Evolutionary conservation across 2,329 filamentous ascomycete genomes (phyloP), one percentile per base, ranked within the genome.

Genomic region (Mycosphaerella sp.): DNA sequence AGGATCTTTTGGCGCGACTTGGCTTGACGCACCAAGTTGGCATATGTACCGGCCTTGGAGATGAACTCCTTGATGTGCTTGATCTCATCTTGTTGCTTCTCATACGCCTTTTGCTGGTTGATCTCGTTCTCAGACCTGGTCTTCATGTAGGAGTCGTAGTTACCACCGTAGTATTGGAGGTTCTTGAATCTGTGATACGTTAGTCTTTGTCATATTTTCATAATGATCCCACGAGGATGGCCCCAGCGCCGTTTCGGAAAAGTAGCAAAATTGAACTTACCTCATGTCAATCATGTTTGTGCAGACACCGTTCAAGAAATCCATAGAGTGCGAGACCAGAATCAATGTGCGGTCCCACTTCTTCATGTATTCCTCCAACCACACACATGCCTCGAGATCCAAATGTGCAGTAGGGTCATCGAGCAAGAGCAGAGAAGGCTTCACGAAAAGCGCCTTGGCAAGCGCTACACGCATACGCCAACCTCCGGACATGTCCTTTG

Each of bases 31-130:
- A 98, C 93, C 79, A 98, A 81, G 80, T 98, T 98, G 82, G 95
- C 93, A 70, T 98, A 98, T 58, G 93, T 98, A 91, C 95, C 93
- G 54, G 93, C 93, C 59, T 92, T 96, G 69, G 95, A 93, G 73
- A 98, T 98, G 81, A 98, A 98, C 78, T 97, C 96, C 81, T 98
- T 97, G 81, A 98, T 98, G 80, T 98, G 95, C 65, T 84, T 82
- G 73, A 98, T 98, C 79, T 98, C 93, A 59, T 98, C 93, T 73
- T 98, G 93, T 74, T 98, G 93, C 81, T 98, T 98, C 73, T 87
- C 80, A 79, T 98, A 98, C 60, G 93, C 93, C 81, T 97, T 98
- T 83, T 87, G 89, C 80, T 98, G 93, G 79, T 98, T 98, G 74
- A 85, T 85, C 77, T 98, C 93, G 75, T 96, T 87, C 76, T 98